These are phyloP conservation scores for Mucor ambiguus DNA, from an alignment of 371 early-diverging fungal species.

Conservation along the genomic window DNA sequence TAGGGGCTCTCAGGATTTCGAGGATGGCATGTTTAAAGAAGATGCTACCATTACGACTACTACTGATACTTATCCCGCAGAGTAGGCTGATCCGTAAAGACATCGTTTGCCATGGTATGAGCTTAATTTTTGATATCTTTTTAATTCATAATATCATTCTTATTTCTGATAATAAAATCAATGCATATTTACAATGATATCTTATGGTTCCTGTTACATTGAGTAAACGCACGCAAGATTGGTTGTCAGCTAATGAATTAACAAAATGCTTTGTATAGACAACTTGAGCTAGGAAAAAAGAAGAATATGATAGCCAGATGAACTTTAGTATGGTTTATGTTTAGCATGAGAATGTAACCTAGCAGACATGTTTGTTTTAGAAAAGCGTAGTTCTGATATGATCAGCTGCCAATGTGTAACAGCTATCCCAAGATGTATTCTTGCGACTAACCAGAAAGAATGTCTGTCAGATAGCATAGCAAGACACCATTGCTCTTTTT, in stretches of 20 bases:
- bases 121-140: not conserved
- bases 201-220: too few relatives aligned
- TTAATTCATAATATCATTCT: not conserved
- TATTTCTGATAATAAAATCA: not conserved
- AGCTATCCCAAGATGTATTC: not conserved
- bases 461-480: too few relatives aligned
- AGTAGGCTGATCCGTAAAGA: not conserved
- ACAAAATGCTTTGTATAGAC: too few relatives aligned
- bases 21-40: conserved; percentile 9
- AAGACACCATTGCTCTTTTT: too few relatives aligned
- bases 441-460: too few relatives aligned
- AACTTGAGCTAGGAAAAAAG: too few relatives aligned
- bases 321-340: not conserved
- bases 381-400: not conserved
- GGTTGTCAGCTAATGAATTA: too few relatives aligned
- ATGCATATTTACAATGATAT: not conserved
- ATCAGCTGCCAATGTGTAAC: not conserved
- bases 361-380: not conserved
- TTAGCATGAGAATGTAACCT: not conserved
- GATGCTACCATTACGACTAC: not conserved
- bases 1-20: not conserved
- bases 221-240: too few relatives aligned
- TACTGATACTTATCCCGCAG: not conserved
- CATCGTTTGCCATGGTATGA: too few relatives aligned
- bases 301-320: not conserved